Base-by-base conservation (phyloP, 1,139 yeast genomes). In the Hemisphaericaspora xylanilytica region DNA sequence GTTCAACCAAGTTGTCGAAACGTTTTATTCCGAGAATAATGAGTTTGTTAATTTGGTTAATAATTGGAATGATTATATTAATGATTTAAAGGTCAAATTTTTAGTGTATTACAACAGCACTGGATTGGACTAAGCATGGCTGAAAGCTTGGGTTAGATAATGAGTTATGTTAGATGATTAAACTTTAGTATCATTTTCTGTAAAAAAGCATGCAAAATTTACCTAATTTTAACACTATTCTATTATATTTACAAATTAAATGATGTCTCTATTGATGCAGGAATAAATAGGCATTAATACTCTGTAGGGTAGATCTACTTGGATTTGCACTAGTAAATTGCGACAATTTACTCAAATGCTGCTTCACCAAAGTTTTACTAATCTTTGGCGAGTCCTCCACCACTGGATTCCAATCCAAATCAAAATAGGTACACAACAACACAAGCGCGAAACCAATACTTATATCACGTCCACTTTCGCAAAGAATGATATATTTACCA, bases 221-320 rank as follows among this genome's bases (percentile, higher is more conserved):
- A n/a, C n/a, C n/a, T n/a, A n/a, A 11, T 24, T 24, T 24, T 24
- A 12, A 11, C 16, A 12, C 16, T 14, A 27, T 27, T 27, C 5
- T 7, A 27, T 6, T 27, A 28, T n/a, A 28, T 28, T 9, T 28
- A 15, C 22, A 30, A 13, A 30, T 15, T n/a, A 14, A 17, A 8
- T n/a, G n/a, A n/a, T n/a, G n/a, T n/a, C 6, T 13, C 12, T 32
- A 33, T 18, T 39, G 37, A 28, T 28, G 34, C 38, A 38, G 32
- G 30, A 44, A 42, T 35, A 77, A 46, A 46, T 52, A 72, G 10
- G 75, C 59, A 47, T 81, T 81, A 3, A 81, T 72, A 41, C 84
- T 75, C 48, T 85, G 92, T 30, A 87, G 61, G 0, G 94, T 83
- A 20, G 85, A 80, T 38, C 96, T 65, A 43, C 90, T 81, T 0